These are phyloP conservation scores for Mangifera indica DNA, from an alignment of 345 rosid species.

Conservation along the genomic window DNA sequence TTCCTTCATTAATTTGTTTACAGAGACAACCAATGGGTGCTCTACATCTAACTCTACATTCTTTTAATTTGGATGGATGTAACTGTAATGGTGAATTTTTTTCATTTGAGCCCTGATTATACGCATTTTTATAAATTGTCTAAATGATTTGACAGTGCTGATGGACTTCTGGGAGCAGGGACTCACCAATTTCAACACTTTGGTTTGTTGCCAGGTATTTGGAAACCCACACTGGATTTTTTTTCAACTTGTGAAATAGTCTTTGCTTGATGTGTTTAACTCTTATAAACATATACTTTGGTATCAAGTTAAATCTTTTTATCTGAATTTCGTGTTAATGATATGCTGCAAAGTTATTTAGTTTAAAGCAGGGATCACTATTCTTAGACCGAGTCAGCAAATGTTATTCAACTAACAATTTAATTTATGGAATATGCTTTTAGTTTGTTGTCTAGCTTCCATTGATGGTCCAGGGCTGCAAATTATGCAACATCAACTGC, in stretches of 20 bases:
- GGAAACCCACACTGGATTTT: constrained; percentile 8
- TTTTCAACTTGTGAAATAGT: neutral
- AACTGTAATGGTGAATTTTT: neutral
- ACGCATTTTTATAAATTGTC: constrained; percentile 5
- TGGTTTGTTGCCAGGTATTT: constrained; percentile 74
- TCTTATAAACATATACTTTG: neutral
- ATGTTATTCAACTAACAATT: neutral
- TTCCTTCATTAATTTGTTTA: neutral
- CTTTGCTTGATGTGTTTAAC: constrained; percentile 7
- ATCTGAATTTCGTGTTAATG: neutral
- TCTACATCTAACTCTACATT: neutral
- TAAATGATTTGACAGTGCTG: constrained; percentile 48
- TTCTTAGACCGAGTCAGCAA: neutral
- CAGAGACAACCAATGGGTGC: neutral
- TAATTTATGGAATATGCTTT: neutral
- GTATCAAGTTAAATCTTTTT: neutral
- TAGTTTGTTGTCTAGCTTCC: constrained; percentile 5
- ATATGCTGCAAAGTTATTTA: neutral
- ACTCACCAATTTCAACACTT: constrained; percentile 52
- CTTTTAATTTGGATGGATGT: constrained; percentile 3
- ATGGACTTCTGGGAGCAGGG: constrained; percentile 38
- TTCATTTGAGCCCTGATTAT: neutral
- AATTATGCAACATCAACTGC: neutral
- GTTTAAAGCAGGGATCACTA: neutral
- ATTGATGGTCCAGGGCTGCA: neutral